Evolutionary conservation across 768 basidiomycete species (phyloP).

Genomic region (Suillus cothurnatus): DNA sequence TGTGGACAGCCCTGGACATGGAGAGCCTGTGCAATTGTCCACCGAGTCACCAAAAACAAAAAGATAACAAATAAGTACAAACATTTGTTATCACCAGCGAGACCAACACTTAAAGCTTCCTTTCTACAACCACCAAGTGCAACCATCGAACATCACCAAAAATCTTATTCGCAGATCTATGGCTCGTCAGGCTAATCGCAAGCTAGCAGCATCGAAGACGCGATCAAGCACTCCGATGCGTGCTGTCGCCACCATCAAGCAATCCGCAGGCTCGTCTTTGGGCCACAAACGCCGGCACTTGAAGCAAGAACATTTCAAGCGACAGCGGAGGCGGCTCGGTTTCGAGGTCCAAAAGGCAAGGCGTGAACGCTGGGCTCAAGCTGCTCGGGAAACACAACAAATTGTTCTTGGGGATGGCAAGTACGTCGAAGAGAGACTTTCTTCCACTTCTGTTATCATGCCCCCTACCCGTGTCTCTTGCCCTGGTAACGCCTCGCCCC

Average conservation of each 20-base stretch:
- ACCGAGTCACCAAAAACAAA: neutral
- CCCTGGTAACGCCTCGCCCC: neutral
- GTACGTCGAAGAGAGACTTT: constrained; percentile 35
- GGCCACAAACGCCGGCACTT: constrained; percentile 23
- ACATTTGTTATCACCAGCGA: constrained; percentile 1
- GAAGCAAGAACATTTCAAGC: constrained; percentile 24
- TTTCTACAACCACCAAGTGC: neutral
- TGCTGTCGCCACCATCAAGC: constrained; percentile 28
- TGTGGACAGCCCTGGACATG: neutral
- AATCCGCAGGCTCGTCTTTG: constrained; percentile 18
- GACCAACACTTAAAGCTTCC: neutral
- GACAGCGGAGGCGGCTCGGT: constrained; percentile 19
- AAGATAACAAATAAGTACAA: constrained; percentile 7
- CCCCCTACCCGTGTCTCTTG: constrained; percentile 12
- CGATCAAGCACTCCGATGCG: constrained; percentile 26
- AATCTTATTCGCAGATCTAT: constrained; percentile 10
- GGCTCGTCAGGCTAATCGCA: constrained; percentile 25
- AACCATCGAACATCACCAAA: constrained; percentile 12
- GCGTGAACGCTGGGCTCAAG: constrained; percentile 34
- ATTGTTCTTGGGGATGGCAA: constrained; percentile 44
- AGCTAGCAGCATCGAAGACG: constrained; percentile 29
- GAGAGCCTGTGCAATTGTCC: too few relatives aligned
- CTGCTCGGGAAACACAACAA: constrained; percentile 38
- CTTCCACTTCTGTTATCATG: constrained; percentile 11
- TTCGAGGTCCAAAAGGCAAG: constrained; percentile 27